A percentile compares a stretch with the other conserved stretches of the same genome.
Conservation (phyloP, 2,329 filamentous ascomycete genomes). For the Fusarium begoniae region DNA sequence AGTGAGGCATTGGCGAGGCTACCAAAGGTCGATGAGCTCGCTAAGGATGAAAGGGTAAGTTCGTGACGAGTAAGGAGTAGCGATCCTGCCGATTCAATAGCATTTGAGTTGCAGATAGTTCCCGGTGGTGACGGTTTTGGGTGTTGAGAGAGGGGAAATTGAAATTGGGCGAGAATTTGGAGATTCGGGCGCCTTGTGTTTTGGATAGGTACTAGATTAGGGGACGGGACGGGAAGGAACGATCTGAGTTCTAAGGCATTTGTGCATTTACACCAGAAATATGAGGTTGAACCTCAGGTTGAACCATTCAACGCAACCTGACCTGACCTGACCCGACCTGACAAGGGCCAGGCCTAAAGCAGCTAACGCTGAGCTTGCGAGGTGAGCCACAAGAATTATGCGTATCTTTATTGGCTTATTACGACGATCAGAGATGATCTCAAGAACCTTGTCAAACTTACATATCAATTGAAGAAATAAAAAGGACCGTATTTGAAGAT, state of each 20-base stretch:
- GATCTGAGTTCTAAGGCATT: constrained; percentile 38
- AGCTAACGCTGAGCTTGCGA: constrained; percentile 31
- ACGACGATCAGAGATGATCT: neutral
- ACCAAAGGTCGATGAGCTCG: neutral
- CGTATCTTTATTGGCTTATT: constrained; percentile 11
- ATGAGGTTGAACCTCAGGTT: constrained; percentile 41
- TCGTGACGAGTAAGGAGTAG: neutral
- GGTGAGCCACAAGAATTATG: constrained; percentile 14
- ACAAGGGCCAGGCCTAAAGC: constrained; percentile 37
- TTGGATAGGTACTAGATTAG: constrained; percentile 5
- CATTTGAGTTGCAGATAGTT: constrained; percentile 2
- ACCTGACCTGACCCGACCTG: constrained; percentile 20
- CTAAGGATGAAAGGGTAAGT: neutral
- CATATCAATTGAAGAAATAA: neutral
- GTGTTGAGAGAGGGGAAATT: constrained; percentile 11
- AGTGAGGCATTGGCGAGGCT: constrained; percentile 23
- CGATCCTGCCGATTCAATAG: neutral
- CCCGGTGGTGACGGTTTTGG: neutral
- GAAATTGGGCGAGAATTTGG: constrained; percentile 17
- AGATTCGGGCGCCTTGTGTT: constrained; percentile 30
- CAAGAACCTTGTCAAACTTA: neutral
- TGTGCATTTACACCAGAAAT: constrained; percentile 46
- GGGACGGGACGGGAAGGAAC: neutral
- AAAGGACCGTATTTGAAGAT: neutral
- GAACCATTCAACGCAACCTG: constrained; percentile 7